Evolutionary conservation across 768 basidiomycete genomes (phyloP).

Genomic region (Suillus occidentalis): DNA sequence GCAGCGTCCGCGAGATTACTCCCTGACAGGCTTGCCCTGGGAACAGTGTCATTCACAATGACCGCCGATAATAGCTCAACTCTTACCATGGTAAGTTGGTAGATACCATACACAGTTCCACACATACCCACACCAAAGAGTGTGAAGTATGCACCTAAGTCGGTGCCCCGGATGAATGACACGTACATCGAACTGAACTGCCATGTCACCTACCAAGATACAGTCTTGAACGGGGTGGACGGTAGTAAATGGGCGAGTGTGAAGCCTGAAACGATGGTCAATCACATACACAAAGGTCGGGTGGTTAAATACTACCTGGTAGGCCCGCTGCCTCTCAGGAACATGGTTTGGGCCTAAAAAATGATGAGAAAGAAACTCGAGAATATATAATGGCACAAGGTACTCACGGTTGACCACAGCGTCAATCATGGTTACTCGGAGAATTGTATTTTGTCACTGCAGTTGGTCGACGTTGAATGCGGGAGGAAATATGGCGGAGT

Average conservation of each 20-base stretch:
- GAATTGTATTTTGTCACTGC: constrained; percentile 1
- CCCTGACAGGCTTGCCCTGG: constrained; percentile 31
- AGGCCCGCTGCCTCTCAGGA: constrained; percentile 60
- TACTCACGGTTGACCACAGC: constrained; percentile 66
- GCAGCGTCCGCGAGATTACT: neutral
- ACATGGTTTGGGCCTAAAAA: constrained; percentile 61
- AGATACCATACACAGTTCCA: constrained; percentile 51
- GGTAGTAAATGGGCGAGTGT: constrained; percentile 55
- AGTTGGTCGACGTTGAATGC: constrained; percentile 21
- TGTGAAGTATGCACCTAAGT: constrained; percentile 53
- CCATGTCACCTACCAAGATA: constrained; percentile 54
- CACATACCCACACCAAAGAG: constrained; percentile 55
- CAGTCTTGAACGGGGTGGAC: constrained; percentile 58
- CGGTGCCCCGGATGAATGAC: neutral
- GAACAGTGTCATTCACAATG: neutral
- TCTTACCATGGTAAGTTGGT: constrained; percentile 44
- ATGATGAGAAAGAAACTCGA: neutral
- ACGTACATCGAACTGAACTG: constrained; percentile 5
- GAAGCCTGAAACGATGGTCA: constrained; percentile 31
- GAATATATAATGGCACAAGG: neutral
- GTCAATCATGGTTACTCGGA: constrained; percentile 45
- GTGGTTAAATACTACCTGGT: constrained; percentile 51
- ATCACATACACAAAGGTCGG: constrained; percentile 2
- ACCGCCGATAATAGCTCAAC: constrained; percentile 15
- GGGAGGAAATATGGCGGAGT: constrained; percentile 28